A percentile compares a stretch with the other conserved stretches of the same genome.
Evolutionary conservation across 2,329 filamentous ascomycete species (phyloP).

Genomic region (Sporothrix schenckii): DNA sequence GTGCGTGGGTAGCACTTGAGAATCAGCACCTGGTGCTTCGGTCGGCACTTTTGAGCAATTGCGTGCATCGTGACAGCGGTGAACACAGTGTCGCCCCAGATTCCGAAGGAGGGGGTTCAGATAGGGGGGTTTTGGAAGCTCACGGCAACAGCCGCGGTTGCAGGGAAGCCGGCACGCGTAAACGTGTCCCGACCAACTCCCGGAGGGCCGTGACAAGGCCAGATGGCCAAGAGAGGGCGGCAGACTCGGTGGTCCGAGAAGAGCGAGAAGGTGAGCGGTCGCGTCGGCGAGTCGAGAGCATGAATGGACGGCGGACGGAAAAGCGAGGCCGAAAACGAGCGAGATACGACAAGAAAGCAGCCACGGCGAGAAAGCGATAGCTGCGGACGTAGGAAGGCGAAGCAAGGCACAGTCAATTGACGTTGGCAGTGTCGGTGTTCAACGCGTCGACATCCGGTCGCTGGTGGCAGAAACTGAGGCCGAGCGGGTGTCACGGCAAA

Average conservation of each 20-base stretch:
- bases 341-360: background rate
- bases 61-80: conserved; percentile 58
- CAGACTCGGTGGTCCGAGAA: background rate
- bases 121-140: background rate
- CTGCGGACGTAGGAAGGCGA: background rate
- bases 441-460: background rate
- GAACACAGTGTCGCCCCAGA: background rate
- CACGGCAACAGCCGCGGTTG: conserved; percentile 1
- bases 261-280: background rate
- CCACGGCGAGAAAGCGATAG: background rate
- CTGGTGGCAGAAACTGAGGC: background rate
- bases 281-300: background rate
- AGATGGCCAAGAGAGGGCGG: background rate
- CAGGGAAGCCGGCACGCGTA: background rate
- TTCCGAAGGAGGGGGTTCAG: background rate
- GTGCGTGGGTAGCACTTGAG: conserved; percentile 95
- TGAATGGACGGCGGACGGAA: background rate
- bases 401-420: conserved; percentile 4
- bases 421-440: background rate
- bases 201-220: too few relatives aligned
- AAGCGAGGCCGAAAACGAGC: background rate
- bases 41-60: conserved; percentile 71
- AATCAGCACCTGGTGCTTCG: conserved; percentile 95
- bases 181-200: background rate
- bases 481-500: background rate